These are phyloP conservation scores for Neodidymelliopsis sp. DNA, from an alignment of 2,329 filamentous ascomycete species.

Conservation along the genomic window DNA sequence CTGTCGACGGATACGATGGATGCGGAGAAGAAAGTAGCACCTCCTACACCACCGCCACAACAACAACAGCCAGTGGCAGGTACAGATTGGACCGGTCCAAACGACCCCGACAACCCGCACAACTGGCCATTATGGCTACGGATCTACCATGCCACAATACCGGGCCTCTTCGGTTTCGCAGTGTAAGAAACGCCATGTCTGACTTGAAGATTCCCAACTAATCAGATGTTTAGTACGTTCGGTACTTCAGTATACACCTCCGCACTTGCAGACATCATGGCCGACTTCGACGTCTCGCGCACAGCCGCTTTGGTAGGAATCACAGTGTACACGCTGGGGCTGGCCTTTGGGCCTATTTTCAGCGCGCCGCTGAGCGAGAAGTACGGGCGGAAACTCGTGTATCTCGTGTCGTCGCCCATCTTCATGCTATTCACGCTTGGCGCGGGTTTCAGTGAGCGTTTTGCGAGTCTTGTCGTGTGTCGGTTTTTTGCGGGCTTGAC, in stretches of 20 bases:
- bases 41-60: not conserved
- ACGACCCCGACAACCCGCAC: constrained; percentile 49
- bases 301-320: constrained; percentile 67
- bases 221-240: constrained; percentile 62
- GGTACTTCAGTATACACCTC: constrained; percentile 64
- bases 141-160: constrained; percentile 43
- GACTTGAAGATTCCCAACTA: not conserved
- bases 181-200: constrained; percentile 43
- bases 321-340: constrained; percentile 66
- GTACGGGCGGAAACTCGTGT: constrained; percentile 63
- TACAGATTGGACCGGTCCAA: constrained; percentile 43
- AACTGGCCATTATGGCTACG: constrained; percentile 48
- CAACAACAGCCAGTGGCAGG: too few relatives aligned
- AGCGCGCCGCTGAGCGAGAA: constrained; percentile 67
- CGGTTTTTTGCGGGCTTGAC: constrained; percentile 77
- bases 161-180: constrained; percentile 47
- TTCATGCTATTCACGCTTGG: constrained; percentile 66
- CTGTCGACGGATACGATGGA: constrained; percentile 7
- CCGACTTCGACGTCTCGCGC: constrained; percentile 62
- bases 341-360: constrained; percentile 66
- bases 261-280: constrained; percentile 56
- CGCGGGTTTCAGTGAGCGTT: constrained; percentile 59
- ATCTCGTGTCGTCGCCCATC: constrained; percentile 55
- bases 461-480: constrained; percentile 61
- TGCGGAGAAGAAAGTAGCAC: constrained; percentile 1